Evolutionary conservation across 805 yeast species (phyloP).

Genomic region (Starmera caribaea): DNA sequence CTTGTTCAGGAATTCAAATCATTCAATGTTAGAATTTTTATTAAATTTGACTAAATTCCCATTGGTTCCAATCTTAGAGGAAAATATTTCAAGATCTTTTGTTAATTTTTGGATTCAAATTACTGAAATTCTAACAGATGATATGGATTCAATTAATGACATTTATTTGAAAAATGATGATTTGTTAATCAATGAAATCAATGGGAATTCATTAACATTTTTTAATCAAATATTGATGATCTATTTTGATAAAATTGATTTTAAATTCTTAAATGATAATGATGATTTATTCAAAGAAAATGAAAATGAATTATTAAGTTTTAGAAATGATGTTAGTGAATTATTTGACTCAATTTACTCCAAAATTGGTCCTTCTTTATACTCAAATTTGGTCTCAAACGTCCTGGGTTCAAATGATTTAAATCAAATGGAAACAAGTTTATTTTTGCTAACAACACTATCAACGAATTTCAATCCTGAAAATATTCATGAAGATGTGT

Average conservation of each 20-base stretch:
- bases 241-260: conserved; percentile 61
- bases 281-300: conserved; percentile 23
- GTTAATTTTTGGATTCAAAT: conserved; percentile 64
- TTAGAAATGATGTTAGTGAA: conserved; percentile 69
- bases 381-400: conserved; percentile 30
- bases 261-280: conserved; percentile 27
- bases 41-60: conserved; percentile 46
- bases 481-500: conserved; percentile 16
- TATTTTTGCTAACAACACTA: conserved; percentile 48
- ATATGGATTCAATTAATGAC: conserved; percentile 26
- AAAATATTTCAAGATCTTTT: conserved; percentile 42
- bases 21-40: conserved; percentile 37
- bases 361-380: conserved; percentile 45
- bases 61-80: conserved; percentile 50
- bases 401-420: conserved; percentile 20
- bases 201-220: conserved; percentile 25
- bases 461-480: conserved; percentile 37
- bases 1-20: conserved; percentile 25
- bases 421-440: conserved; percentile 47
- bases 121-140: conserved; percentile 45
- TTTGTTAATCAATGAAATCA: conserved; percentile 13
- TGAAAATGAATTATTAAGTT: conserved; percentile 48
- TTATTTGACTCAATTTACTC: conserved; percentile 65
- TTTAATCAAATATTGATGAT: conserved; percentile 45
- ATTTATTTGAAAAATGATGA: conserved; percentile 25